These are phyloP conservation scores for Niebla homalea DNA, from an alignment of 495 filamentous ascomycete species.

Conservation along the genomic window DNA sequence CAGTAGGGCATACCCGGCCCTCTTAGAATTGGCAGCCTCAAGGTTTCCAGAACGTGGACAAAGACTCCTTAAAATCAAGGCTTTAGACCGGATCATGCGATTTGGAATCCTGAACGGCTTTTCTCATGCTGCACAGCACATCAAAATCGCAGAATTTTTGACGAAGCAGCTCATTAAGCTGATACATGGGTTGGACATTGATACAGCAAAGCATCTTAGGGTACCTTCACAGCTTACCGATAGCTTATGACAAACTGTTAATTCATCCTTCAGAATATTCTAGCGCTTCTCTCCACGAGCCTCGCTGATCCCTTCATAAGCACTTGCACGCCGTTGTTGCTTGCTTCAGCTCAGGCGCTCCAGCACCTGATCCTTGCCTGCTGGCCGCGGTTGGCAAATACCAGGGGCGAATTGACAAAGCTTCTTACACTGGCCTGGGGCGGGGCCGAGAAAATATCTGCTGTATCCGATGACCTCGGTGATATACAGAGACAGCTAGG, in stretches of 20 bases:
- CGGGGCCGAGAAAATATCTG: no score
- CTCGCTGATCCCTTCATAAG: constrained; percentile 59
- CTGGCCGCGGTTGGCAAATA: constrained; percentile 58
- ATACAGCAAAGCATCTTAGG: constrained; percentile 62
- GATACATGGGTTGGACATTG: constrained; percentile 48
- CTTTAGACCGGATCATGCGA: constrained; percentile 40
- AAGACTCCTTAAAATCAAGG: constrained; percentile 18
- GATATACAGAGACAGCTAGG: no score
- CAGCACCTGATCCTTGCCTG: constrained; percentile 48
- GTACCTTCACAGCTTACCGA: constrained; percentile 16
- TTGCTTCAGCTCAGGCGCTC: constrained; percentile 38
- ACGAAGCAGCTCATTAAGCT: constrained; percentile 41
- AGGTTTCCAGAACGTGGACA: constrained; percentile 15
- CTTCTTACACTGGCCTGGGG: no score
- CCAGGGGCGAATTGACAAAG: constrained; percentile 29
- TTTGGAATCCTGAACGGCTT: constrained; percentile 42
- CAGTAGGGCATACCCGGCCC: constrained; percentile 47
- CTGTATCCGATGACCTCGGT: no score
- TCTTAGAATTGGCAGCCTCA: constrained; percentile 45
- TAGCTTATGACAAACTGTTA: constrained; percentile 5
- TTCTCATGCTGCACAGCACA: constrained; percentile 37
- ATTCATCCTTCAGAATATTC: constrained; percentile 36
- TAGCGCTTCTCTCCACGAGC: constrained; percentile 53
- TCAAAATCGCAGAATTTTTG: constrained; percentile 40
- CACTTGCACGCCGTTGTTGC: constrained; percentile 40